These are phyloP conservation scores for Vanrija pseudolonga DNA, from an alignment of 1,284 basidiomycete species.

Conservation along the genomic window DNA sequence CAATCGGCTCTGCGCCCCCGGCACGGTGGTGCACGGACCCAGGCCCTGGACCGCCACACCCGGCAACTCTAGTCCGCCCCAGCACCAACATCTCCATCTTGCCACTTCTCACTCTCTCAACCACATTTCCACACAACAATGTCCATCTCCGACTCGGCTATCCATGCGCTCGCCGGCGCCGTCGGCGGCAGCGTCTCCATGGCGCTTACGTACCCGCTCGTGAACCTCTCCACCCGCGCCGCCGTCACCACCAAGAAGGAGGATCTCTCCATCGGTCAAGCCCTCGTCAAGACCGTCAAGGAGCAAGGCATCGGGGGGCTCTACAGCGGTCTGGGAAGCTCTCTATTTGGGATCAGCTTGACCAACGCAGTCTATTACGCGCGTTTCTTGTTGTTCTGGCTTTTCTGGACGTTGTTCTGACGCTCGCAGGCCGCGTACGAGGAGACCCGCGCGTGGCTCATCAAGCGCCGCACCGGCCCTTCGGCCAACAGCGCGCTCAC, in stretches of 20 bases:
- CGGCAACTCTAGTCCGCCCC: background rate
- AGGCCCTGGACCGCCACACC: constrained; percentile 37
- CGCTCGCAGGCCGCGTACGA: constrained; percentile 52
- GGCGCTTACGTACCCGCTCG: constrained; percentile 66
- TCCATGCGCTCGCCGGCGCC: constrained; percentile 86
- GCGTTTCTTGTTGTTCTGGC: too few species aligned
- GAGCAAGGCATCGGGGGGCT: constrained; percentile 80
- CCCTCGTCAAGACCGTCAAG: constrained; percentile 69
- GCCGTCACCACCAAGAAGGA: constrained; percentile 78
- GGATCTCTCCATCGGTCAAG: constrained; percentile 30
- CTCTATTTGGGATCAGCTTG: constrained; percentile 83
- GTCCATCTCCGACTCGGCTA: constrained; percentile 64
- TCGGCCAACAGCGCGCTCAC: constrained; percentile 61
- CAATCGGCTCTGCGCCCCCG: too few species aligned
- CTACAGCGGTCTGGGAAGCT: constrained; percentile 83
- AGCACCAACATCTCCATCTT: background rate
- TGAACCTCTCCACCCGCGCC: constrained; percentile 87
- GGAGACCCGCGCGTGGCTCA: constrained; percentile 51
- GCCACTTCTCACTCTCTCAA: background rate
- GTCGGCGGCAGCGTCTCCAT: constrained; percentile 87
- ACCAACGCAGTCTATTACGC: constrained; percentile 69
- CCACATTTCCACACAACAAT: background rate
- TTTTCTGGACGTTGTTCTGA: background rate
- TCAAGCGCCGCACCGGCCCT: constrained; percentile 47
- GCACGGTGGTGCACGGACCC: too few species aligned